Percentiles rank a stretch among this genome's conserved stretches.
Evolutionary conservation across 306 rosid genomes (phyloP).

Genomic region (Vigna mungo): DNA sequence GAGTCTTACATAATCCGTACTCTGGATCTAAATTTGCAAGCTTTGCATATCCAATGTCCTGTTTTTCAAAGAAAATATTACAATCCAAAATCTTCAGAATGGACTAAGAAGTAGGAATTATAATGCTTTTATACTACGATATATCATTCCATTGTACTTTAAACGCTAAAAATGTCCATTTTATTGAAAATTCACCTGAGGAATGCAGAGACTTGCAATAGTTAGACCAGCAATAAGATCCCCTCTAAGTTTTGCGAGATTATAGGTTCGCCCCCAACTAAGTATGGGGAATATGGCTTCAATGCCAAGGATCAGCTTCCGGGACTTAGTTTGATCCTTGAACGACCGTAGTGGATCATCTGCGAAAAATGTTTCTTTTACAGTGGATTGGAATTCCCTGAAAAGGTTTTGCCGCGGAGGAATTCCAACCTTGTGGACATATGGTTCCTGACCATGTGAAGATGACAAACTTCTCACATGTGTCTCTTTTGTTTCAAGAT

Average conservation of each 20-base stretch:
- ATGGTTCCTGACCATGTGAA: constrained; percentile 51
- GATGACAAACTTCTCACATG: constrained; percentile 58
- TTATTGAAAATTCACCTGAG: constrained; percentile 72
- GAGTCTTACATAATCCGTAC: constrained; percentile 85
- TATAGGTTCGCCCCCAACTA: constrained; percentile 82
- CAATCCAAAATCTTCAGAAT: neutral
- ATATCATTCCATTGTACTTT: constrained; percentile 7
- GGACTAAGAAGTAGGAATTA: neutral
- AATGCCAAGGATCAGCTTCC: constrained; percentile 77
- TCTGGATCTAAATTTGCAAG: constrained; percentile 91
- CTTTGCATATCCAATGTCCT: constrained; percentile 95
- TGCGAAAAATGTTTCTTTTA: constrained; percentile 86
- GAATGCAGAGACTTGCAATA: constrained; percentile 98
- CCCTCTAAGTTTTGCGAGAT: constrained; percentile 69
- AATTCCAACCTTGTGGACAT: constrained; percentile 76
- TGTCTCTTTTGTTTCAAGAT: constrained; percentile 59
- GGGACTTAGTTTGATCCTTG: constrained; percentile 79
- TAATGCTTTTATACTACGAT: neutral
- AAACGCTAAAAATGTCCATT: constrained; percentile 14
- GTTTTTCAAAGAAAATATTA: constrained; percentile 46
- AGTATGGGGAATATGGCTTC: constrained; percentile 85
- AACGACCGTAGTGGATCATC: constrained; percentile 87
- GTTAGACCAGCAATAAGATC: constrained; percentile 90
- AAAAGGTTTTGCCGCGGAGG: constrained; percentile 86
- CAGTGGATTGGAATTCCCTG: constrained; percentile 66